Percentiles rank a stretch among this genome's conserved stretches.
phyloP scores from a whole-genome alignment of 257 asterid genomes.

The Gardenia jasminoides region DNA sequence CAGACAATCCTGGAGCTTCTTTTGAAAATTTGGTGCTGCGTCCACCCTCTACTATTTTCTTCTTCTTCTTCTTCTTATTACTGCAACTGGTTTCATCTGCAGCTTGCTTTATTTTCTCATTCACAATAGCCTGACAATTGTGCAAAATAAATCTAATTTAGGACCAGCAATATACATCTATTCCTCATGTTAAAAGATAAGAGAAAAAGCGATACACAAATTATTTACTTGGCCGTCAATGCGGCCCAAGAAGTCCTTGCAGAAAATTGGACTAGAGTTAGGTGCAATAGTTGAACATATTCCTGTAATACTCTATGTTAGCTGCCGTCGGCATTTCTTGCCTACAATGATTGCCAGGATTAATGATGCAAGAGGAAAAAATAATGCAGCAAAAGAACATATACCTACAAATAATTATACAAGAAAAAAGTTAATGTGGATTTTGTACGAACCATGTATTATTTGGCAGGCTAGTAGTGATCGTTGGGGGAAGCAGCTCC shows the following conservation, averaged over 20 bases:
- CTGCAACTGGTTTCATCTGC: neutral
- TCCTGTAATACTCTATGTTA: slow-evolving; percentile 19
- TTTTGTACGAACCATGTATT: slow-evolving; percentile 18
- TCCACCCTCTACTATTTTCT: slow-evolving; percentile 4
- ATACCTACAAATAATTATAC: too few species aligned
- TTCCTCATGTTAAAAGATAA: neutral
- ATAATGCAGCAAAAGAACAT: too few species aligned
- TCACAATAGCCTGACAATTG: neutral
- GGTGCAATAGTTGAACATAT: slow-evolving; percentile 13
- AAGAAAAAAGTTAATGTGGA: neutral
- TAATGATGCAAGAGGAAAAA: too few species aligned
- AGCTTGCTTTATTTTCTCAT: neutral
- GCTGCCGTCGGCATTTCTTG: neutral
- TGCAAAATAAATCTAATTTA: too few species aligned
- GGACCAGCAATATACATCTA: too few species aligned
- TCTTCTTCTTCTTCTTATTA: slow-evolving; percentile 6
- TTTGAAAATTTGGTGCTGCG: neutral
- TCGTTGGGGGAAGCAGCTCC: neutral
- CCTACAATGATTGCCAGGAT: too few species aligned
- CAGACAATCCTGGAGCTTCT: slow-evolving; percentile 14
- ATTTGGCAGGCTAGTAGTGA: slow-evolving; percentile 1
- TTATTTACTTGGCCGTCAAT: slow-evolving; percentile 16
- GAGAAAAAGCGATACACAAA: neutral
- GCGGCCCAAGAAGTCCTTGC: slow-evolving; percentile 33
- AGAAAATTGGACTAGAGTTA: neutral